Evolutionary conservation across 345 rosid species (phyloP), one percentile per base, ranked within the genome.

Genomic region (Brassica rapa): DNA sequence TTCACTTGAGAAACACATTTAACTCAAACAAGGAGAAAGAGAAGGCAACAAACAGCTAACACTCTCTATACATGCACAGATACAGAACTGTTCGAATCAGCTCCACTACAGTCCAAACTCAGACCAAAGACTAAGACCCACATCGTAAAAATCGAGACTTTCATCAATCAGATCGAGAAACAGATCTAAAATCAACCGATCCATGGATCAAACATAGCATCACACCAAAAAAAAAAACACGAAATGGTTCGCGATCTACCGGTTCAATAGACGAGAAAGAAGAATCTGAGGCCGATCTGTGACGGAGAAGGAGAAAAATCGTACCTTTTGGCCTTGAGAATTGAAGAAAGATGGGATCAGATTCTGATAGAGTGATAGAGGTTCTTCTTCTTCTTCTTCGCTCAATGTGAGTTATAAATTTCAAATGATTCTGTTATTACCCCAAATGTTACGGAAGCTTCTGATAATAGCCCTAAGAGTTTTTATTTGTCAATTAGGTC

Each of bases 321-420:
- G 10, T 56, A 80, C 83, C 76, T 80, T 70, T 80, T 1, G 8
- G 35, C n/a, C 51, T 59, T 59, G 75, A 62, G 78, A 73, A 79
- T 32, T 14, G 1, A 15, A 10, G 33, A 23, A 33, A 27, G 9
- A n/a, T 14, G 69, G n/a, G 68, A 67, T 81, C 77, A 75, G 80
- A 81, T 81, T 81, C 73, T 32, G 27, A 68, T 57, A 74, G 72
- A 55, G 67, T 8, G 76, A 64, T 75, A 37, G 76, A 59, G 56
- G 56, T 51, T 51, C 55, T 70, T 51, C 56, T 70, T 51, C 56
- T 70, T 65, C 72, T 19, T 75, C 68, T 69, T 68, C 37, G 66
- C 66, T 56, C 72, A 64, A 41, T 65, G 19, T 8, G 56, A n/a
- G 21, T 49, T 49, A 51, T 49, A 49, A 49, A n/a, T 51, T 51